These are phyloP conservation scores for Heracleum sosnowskyi DNA, from an alignment of 129 eudicot species.

Conservation along the genomic window DNA sequence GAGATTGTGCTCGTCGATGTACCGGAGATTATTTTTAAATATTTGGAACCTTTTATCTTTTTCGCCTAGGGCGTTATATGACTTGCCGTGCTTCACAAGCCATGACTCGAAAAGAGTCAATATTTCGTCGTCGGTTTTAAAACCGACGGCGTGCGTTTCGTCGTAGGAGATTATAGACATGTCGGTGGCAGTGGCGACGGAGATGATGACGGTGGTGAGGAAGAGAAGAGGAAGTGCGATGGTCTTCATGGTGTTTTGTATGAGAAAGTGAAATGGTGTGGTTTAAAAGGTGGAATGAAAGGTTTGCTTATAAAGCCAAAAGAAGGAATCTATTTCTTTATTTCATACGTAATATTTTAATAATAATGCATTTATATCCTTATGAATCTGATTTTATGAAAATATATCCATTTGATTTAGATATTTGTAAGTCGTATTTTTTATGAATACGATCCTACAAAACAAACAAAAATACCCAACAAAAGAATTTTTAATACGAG, in stretches of 20 bases:
- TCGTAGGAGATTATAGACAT: conserved; percentile 3
- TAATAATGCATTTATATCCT: background rate
- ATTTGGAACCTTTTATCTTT: conserved; percentile 27
- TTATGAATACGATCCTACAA: no score
- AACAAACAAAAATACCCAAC: no score
- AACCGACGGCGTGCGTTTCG: background rate
- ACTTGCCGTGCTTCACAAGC: conserved; percentile 30
- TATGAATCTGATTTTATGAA: background rate
- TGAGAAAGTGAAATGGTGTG: background rate
- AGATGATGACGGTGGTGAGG: background rate
- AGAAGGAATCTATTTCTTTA: background rate
- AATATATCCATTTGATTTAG: no score
- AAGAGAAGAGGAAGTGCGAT: background rate
- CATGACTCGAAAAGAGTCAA: conserved; percentile 30
- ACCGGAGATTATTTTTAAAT: conserved; percentile 24
- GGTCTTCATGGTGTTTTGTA: conserved; percentile 4
- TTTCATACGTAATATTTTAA: background rate
- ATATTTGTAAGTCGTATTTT: no score
- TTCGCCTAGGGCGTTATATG: conserved; percentile 33
- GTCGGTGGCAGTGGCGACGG: background rate
- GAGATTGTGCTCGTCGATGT: conserved; percentile 19
- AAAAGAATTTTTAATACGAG: no score
- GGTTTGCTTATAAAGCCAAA: background rate
- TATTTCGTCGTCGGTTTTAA: conserved; percentile 20
- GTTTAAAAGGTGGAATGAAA: background rate